phyloP scores from a whole-genome alignment of 202 grass and related monocot genomes.

The Miscanthus sacchariflorus region DNA sequence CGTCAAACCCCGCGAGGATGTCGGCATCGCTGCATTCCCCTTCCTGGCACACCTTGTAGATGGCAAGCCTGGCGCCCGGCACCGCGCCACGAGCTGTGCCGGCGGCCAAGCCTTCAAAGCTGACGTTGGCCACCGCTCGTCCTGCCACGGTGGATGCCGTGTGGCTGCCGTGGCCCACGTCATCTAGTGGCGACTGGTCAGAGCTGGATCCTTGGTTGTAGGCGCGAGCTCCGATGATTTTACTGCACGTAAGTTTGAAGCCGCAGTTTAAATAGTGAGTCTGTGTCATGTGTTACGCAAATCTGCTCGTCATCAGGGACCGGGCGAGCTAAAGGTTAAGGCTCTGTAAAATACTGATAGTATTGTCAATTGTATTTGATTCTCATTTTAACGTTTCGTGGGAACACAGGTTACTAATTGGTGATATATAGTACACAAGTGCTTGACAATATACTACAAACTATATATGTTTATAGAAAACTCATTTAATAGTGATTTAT shows the following conservation, averaged over 20 bases:
- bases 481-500: no score
- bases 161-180: slow-evolving; percentile 41
- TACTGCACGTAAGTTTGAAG: neutral
- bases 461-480: no score
- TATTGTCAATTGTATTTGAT: no score
- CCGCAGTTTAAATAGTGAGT: no score
- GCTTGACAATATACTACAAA: no score
- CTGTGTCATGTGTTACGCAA: no score
- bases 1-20: slow-evolving; percentile 55
- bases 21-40: neutral
- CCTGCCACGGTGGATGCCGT: slow-evolving; percentile 39
- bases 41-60: slow-evolving; percentile 56
- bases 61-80: slow-evolving; percentile 44
- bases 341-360: no score
- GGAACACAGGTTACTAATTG: no score
- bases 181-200: slow-evolving; percentile 23
- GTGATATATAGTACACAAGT: no score
- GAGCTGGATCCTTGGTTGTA: neutral
- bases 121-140: slow-evolving; percentile 14
- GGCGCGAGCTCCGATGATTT: slow-evolving; percentile 46
- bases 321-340: no score
- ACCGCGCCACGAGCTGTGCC: slow-evolving; percentile 40
- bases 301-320: no score
- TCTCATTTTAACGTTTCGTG: no score
- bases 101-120: neutral